Evolutionary conservation across 495 filamentous ascomycete species (phyloP).

Genomic region (Penicillium crystallinum): DNA sequence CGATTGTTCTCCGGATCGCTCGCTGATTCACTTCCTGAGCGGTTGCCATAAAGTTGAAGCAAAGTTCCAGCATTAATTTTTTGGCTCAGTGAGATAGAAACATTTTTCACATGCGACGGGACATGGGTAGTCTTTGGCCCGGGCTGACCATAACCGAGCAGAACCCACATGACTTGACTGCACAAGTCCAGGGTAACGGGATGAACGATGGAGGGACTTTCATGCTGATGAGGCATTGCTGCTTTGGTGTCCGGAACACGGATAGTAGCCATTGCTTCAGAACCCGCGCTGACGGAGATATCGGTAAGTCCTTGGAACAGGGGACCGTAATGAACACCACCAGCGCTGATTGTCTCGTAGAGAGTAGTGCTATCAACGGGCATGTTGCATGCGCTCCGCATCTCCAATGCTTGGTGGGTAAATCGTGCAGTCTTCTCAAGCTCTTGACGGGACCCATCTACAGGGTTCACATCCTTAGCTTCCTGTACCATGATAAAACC

Average conservation of each 20-base stretch:
- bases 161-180: constrained; percentile 33
- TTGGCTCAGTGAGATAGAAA: constrained; percentile 15
- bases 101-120: constrained; percentile 17
- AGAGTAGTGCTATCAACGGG: constrained; percentile 10
- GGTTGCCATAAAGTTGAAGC: constrained; percentile 18
- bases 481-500: constrained; percentile 30
- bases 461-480: constrained; percentile 26
- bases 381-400: constrained; percentile 8
- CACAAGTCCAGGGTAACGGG: constrained; percentile 43
- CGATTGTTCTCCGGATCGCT: constrained; percentile 24
- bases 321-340: constrained; percentile 36
- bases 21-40: constrained; percentile 26
- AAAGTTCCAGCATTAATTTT: constrained; percentile 12
- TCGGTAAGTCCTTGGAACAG: constrained; percentile 26
- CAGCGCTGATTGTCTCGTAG: constrained; percentile 20
- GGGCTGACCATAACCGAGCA: constrained; percentile 18
- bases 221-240: constrained; percentile 43
- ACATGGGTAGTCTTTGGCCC: constrained; percentile 13
- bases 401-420: not conserved
- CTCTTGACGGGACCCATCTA: constrained; percentile 17
- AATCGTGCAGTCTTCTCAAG: not conserved
- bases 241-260: constrained; percentile 39
- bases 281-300: constrained; percentile 14
- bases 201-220: constrained; percentile 41
- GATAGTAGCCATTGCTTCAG: constrained; percentile 27